Percentiles rank a stretch among this genome's conserved stretches.
Evolutionary conservation across 2,329 filamentous ascomycete genomes (phyloP).

Genomic region (Eutypella sp.): DNA sequence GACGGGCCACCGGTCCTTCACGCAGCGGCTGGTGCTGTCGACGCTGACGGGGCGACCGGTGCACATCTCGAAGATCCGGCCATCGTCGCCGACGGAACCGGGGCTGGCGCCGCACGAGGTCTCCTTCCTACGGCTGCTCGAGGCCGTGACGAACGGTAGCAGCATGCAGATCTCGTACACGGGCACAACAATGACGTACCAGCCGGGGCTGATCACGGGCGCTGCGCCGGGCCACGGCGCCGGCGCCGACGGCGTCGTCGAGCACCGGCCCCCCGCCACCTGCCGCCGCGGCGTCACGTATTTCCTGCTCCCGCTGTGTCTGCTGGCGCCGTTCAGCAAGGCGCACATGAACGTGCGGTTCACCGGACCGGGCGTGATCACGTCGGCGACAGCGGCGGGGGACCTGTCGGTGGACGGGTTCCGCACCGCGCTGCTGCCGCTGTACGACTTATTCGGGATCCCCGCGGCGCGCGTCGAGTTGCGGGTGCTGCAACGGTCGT

Average conservation of each 20-base stretch:
- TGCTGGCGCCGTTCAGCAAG: conserved; percentile 91
- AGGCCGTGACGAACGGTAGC: conserved; percentile 91
- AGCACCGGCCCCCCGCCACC: conserved; percentile 71
- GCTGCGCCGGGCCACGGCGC: conserved; percentile 72
- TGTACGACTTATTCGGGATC: conserved; percentile 89
- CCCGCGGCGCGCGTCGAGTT: conserved; percentile 75
- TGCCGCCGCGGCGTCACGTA: conserved; percentile 82
- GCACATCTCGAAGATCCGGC: conserved; percentile 91
- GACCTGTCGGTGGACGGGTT: conserved; percentile 92
- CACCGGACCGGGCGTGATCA: conserved; percentile 87
- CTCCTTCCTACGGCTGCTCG: conserved; percentile 90
- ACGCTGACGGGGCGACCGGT: conserved; percentile 86
- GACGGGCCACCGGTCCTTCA: conserved; percentile 76
- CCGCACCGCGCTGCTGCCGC: conserved; percentile 82
- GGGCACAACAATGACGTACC: conserved; percentile 87
- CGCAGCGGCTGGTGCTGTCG: conserved; percentile 79
- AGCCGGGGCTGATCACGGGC: conserved; percentile 87
- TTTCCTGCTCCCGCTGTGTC: conserved; percentile 82
- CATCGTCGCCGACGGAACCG: conserved; percentile 77
- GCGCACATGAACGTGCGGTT: conserved; percentile 86
- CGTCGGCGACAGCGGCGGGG: conserved; percentile 73
- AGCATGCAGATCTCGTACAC: conserved; percentile 95
- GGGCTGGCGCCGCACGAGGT: conserved; percentile 90
- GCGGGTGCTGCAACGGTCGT: conserved; percentile 73
- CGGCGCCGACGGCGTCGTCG: conserved; percentile 64